Percentiles rank a stretch among this genome's conserved stretches.
Evolutionary conservation across 352 stramenopile genomes (phyloP).

Genomic region (Globisporangium cystogenes): DNA sequence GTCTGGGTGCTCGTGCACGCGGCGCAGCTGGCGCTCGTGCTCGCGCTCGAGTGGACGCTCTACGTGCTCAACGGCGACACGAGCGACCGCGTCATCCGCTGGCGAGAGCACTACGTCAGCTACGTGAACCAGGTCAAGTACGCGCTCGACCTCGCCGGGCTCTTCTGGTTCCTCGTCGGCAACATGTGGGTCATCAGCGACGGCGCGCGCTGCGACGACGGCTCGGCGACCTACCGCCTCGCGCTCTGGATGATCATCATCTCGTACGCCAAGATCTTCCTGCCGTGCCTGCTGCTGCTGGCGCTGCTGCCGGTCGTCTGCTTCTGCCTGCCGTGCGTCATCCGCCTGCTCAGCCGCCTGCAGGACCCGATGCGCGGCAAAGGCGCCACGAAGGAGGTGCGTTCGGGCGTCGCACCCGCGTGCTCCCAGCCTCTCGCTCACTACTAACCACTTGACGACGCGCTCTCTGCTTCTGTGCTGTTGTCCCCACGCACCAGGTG

Average conservation of each 20-base stretch:
- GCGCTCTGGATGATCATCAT: slow-evolving; percentile 91
- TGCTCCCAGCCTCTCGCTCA: background rate
- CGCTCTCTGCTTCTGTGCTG: slow-evolving; percentile 6
- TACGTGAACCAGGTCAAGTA: slow-evolving; percentile 79
- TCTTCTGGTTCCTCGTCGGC: slow-evolving; percentile 86
- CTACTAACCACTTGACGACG: no score
- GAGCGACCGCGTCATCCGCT: slow-evolving; percentile 48
- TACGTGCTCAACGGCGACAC: slow-evolving; percentile 62
- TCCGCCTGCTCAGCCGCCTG: slow-evolving; percentile 86
- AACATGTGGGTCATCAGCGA: slow-evolving; percentile 90
- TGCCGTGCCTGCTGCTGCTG: slow-evolving; percentile 88
- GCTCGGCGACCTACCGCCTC: slow-evolving; percentile 73
- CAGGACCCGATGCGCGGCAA: slow-evolving; percentile 87
- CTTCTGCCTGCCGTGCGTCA: slow-evolving; percentile 92
- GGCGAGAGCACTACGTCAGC: slow-evolving; percentile 65
- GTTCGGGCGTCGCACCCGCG: background rate
- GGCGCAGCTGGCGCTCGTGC: slow-evolving; percentile 54
- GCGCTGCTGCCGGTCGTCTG: slow-evolving; percentile 89
- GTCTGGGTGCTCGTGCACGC: slow-evolving; percentile 81
- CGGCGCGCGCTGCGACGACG: slow-evolving; percentile 71
- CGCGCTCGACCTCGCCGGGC: slow-evolving; percentile 58
- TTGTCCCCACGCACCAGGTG: slow-evolving; percentile 17
- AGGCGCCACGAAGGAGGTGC: slow-evolving; percentile 73
- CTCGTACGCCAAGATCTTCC: slow-evolving; percentile 91
- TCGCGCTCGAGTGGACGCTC: slow-evolving; percentile 70